Evolutionary conservation across 352 stramenopile genomes (phyloP), one percentile per base, ranked within the genome.

Genomic region (Plasmopara halstedii): DNA sequence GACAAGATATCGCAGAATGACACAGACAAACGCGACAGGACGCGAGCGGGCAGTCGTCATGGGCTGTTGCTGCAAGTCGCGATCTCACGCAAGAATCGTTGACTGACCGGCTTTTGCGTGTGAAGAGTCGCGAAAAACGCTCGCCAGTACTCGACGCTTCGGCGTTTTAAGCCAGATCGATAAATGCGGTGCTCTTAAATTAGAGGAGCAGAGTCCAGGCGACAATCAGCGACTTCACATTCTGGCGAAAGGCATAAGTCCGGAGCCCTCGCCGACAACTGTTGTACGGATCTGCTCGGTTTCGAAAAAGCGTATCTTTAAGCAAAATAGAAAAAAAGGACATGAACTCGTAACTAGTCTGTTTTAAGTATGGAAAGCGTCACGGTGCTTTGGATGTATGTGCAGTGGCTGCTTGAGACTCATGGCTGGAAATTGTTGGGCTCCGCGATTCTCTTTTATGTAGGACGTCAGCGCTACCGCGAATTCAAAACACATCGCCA

Each of bases 381-480:
- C 33, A 14, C 43, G 38, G 32, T 35, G 36, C 14, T 42, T 4
- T 79, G 67, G 70, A 13, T 48, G 39, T 25, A 42, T 17, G 33
- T 62, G 40, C 51, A 66, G 23, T 31, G 33, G 22, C 17, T 57
- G 37, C 42, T 88, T 4, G 76, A 85, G 56, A 40, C 46, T 2
- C 54, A 85, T 42, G 76, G 73, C 21, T 85, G 71, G 73, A 67
- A 62, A 49, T 42, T 85, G 36, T 56, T 88, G 20, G 38, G 50
- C 33, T 37, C 38, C 0, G 25, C 52, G 6, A 37, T 73, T 15
- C 37, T 75, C 11, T 32, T 71, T 8, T 56, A 65, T 42, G 22
- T 70, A 20, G 40, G 32, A 4, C 50, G 56, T 6, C 31, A 51
- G 21, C 62, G 62, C 33, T 70, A 72, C 43, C 45, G 42, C 19